These are phyloP conservation scores for Saccharomyces hybrid DNA, from an alignment of 1,139 yeast species.

Conservation along the genomic window DNA sequence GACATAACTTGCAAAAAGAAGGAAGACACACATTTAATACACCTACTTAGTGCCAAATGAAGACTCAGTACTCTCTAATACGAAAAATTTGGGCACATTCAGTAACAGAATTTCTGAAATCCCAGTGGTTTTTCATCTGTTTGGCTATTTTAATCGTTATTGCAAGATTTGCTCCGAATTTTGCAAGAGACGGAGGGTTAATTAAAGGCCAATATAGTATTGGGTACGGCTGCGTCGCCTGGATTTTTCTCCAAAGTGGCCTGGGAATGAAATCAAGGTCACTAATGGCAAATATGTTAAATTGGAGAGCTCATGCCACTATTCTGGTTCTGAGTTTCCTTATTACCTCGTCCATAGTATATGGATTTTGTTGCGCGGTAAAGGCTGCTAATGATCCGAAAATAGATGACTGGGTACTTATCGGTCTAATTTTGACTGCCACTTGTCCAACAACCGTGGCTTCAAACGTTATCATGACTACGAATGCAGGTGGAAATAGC, in stretches of 20 bases:
- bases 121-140: slow-evolving; percentile 68
- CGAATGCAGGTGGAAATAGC: slow-evolving; percentile 72
- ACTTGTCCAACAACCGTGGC: slow-evolving; percentile 89
- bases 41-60: slow-evolving; percentile 1
- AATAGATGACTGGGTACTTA: slow-evolving; percentile 67
- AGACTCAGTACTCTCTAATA: background rate
- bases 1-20: background rate
- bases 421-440: slow-evolving; percentile 73
- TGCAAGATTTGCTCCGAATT: slow-evolving; percentile 71
- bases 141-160: slow-evolving; percentile 67
- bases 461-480: slow-evolving; percentile 90
- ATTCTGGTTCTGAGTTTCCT: slow-evolving; percentile 63
- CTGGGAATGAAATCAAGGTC: slow-evolving; percentile 62
- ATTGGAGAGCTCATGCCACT: slow-evolving; percentile 79
- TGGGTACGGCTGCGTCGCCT: slow-evolving; percentile 80
- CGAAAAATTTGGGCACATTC: slow-evolving; percentile 20
- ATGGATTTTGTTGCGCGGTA: slow-evolving; percentile 66
- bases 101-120: slow-evolving; percentile 17
- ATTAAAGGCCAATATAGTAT: slow-evolving; percentile 67
- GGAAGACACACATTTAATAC: background rate
- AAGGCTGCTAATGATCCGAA: slow-evolving; percentile 46
- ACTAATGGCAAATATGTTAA: slow-evolving; percentile 50
- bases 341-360: slow-evolving; percentile 67
- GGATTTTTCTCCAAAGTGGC: slow-evolving; percentile 76
- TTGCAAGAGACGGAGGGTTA: slow-evolving; percentile 78